Percentiles rank a stretch among this genome's conserved stretches.
Evolutionary conservation across 2,329 filamentous ascomycete genomes (phyloP).

Genomic region (Ophiosphaerella narmari): DNA sequence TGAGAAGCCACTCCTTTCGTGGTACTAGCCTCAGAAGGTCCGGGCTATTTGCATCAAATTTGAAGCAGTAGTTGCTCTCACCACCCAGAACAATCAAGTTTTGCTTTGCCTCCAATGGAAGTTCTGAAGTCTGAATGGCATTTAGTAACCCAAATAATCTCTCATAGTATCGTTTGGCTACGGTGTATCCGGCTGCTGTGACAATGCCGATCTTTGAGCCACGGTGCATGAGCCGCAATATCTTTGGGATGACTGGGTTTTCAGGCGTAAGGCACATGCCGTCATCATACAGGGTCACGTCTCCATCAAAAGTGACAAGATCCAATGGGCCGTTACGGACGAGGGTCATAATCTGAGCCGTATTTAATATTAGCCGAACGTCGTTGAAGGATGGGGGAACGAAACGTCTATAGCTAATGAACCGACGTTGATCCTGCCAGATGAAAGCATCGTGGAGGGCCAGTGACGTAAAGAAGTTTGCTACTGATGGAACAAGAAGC

Average conservation of each 20-base stretch:
- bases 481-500: constrained; percentile 86
- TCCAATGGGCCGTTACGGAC: constrained; percentile 73
- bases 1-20: constrained; percentile 71
- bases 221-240: constrained; percentile 72
- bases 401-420: constrained; percentile 88
- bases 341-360: constrained; percentile 92
- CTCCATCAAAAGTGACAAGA: constrained; percentile 94
- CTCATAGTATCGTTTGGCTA: constrained; percentile 82
- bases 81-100: constrained; percentile 92
- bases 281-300: constrained; percentile 88
- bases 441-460: constrained; percentile 88
- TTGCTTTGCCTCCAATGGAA: constrained; percentile 71
- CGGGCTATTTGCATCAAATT: constrained; percentile 68
- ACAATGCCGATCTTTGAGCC: constrained; percentile 91
- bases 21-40: constrained; percentile 70
- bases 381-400: constrained; percentile 98
- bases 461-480: constrained; percentile 90
- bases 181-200: constrained; percentile 92
- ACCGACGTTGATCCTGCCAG: constrained; percentile 82
- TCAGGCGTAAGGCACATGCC: constrained; percentile 75
- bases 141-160: constrained; percentile 86
- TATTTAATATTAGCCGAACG: constrained; percentile 88
- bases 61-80: constrained; percentile 94
- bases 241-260: constrained; percentile 75
- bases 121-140: constrained; percentile 67